phyloP scores from a whole-genome alignment of 306 rosid species.

The Prunus davidiana region DNA sequence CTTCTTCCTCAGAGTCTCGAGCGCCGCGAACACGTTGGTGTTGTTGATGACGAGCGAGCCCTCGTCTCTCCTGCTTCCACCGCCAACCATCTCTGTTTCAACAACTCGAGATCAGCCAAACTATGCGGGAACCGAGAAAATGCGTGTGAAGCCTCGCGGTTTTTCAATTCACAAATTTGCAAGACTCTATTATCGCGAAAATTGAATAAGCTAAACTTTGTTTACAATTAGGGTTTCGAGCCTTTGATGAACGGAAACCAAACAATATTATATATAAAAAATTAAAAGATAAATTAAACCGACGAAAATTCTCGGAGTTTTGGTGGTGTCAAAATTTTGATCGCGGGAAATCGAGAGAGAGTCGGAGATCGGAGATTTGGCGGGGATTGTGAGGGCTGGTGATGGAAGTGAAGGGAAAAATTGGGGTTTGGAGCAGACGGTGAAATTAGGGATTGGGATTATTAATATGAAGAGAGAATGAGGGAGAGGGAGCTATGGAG shows the following conservation, averaged over 20 bases:
- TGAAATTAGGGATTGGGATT: constrained; percentile 7
- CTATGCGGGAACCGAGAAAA: background rate
- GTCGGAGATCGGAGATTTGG: background rate
- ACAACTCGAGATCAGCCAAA: background rate
- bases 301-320: background rate
- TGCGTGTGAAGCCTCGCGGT: background rate
- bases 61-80: constrained; percentile 86
- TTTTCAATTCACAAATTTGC: background rate
- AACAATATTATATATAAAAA: background rate
- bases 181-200: background rate
- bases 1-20: constrained; percentile 83
- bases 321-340: background rate
- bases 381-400: background rate
- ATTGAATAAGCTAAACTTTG: background rate
- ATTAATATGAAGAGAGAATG: background rate
- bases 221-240: constrained; percentile 17
- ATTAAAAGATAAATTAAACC: background rate
- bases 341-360: background rate
- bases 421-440: background rate
- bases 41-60: constrained; percentile 75
- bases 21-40: constrained; percentile 86
- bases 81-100: constrained; percentile 62
- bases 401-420: background rate
- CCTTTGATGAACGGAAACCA: background rate
- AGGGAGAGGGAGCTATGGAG: background rate